phyloP scores from a whole-genome alignment of 768 basidiomycete genomes.

The Dacryopinax primogenitus region DNA sequence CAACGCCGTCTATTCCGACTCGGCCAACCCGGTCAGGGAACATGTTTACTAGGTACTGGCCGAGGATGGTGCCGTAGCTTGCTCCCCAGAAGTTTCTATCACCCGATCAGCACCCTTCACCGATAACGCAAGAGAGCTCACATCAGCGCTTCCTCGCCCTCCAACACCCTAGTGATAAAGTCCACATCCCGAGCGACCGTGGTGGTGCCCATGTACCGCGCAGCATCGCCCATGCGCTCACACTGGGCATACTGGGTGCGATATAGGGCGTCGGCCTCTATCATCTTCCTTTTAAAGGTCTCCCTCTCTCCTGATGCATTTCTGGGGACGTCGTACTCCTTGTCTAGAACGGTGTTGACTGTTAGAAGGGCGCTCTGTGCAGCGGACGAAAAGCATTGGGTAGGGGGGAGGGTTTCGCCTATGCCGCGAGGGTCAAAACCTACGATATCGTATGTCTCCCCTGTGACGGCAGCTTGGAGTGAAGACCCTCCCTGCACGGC shows the following conservation, averaged over 20 bases:
- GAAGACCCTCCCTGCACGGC: neutral
- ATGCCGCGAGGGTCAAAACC: constrained; percentile 18
- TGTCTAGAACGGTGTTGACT: constrained; percentile 11
- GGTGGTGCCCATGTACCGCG: constrained; percentile 17
- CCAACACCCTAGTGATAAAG: constrained; percentile 15
- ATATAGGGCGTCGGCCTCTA: constrained; percentile 7
- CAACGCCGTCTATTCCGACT: constrained; percentile 17
- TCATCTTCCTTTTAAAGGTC: neutral
- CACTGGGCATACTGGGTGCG: constrained; percentile 14
- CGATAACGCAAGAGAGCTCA: neutral
- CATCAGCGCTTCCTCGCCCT: constrained; percentile 17
- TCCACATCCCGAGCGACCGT: constrained; percentile 16
- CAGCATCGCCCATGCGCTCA: constrained; percentile 10
- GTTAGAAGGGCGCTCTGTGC: constrained; percentile 9
- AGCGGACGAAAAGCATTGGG: constrained; percentile 10
- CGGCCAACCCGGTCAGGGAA: constrained; percentile 18
- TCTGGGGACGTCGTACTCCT: constrained; percentile 12
- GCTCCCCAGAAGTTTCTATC: constrained; percentile 16
- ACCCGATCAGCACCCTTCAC: too few species aligned
- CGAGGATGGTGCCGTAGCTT: constrained; percentile 17
- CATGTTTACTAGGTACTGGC: constrained; percentile 19
- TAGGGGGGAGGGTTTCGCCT: constrained; percentile 1
- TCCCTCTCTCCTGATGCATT: constrained; percentile 9
- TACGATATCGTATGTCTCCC: constrained; percentile 16
- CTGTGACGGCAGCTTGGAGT: constrained; percentile 2